Conservation (phyloP, 1,284 basidiomycete species). For the Papiliotrema fonsecae region DNA sequence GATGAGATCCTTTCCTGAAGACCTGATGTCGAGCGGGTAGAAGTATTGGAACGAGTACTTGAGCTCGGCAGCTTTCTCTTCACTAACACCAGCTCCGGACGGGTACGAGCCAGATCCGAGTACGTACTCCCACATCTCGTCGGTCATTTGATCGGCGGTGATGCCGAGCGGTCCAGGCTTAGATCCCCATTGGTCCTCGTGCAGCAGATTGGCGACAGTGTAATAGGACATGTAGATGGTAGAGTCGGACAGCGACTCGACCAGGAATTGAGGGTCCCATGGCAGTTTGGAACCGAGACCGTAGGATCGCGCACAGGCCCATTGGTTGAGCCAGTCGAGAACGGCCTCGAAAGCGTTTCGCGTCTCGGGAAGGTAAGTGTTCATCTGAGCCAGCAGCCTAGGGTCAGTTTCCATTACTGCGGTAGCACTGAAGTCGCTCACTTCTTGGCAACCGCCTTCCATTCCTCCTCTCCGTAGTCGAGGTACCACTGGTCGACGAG, state of each 20-base stretch:
- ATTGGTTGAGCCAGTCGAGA: conserved; percentile 93
- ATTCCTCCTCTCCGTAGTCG: conserved; percentile 88
- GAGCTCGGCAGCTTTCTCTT: conserved; percentile 75
- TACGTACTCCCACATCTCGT: conserved; percentile 96
- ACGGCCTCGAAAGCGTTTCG: conserved; percentile 87
- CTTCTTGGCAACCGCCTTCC: conserved; percentile 83
- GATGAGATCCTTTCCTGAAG: conserved; percentile 97
- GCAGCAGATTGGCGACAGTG: conserved; percentile 84
- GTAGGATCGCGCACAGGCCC: conserved; percentile 97
- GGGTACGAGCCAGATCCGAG: conserved; percentile 77
- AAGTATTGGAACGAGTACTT: conserved; percentile 95
- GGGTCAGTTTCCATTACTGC: background rate
- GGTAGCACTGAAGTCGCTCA: conserved; percentile 46
- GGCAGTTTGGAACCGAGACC: conserved; percentile 94
- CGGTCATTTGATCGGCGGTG: conserved; percentile 86
- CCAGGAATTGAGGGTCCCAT: conserved; percentile 94
- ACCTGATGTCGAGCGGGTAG: conserved; percentile 97
- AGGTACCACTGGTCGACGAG: conserved; percentile 99
- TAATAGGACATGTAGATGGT: conserved; percentile 99
- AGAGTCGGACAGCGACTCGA: conserved; percentile 95
- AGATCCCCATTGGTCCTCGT: conserved; percentile 73
- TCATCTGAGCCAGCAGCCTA: conserved; percentile 78
- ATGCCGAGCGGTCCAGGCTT: conserved; percentile 78
- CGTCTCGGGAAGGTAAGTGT: conserved; percentile 84
- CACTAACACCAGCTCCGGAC: conserved; percentile 55